A percentile compares a stretch with the other conserved stretches of the same genome.
These are phyloP conservation scores for Angomonas ambiguus DNA, from an alignment of 208 protist genomes.

Conservation along the genomic window DNA sequence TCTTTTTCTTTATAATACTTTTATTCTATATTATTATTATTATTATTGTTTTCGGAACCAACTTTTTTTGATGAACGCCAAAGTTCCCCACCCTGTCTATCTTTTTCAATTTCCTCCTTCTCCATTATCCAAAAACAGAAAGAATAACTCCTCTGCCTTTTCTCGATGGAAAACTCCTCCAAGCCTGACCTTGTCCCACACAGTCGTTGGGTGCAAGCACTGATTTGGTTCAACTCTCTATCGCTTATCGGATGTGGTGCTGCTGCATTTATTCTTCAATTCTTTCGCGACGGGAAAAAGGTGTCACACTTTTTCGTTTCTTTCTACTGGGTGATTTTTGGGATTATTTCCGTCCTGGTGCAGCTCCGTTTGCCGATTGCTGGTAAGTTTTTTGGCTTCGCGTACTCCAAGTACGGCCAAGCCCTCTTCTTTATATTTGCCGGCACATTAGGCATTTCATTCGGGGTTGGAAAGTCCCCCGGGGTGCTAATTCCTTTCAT, in stretches of 20 bases:
- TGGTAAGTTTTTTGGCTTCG: constrained; percentile 27
- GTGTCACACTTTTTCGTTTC: constrained; percentile 19
- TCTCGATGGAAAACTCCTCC: not conserved
- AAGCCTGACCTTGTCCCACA: constrained; percentile 16
- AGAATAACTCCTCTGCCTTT: not conserved
- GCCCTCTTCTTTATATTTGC: constrained; percentile 44
- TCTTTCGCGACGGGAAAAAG: constrained; percentile 15
- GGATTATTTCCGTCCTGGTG: constrained; percentile 21
- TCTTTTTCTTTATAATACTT: constrained; percentile 3
- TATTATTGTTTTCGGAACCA: constrained; percentile 11
- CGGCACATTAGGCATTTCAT: constrained; percentile 45
- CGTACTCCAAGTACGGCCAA: constrained; percentile 27
- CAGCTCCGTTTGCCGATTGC: constrained; percentile 28
- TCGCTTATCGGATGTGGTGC: constrained; percentile 31
- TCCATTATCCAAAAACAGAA: no score
- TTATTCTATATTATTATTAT: not conserved
- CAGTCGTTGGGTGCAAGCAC: constrained; percentile 14
- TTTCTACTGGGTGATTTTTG: constrained; percentile 41
- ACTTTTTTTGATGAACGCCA: no score
- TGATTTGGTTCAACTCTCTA: constrained; percentile 30
- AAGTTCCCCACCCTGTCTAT: constrained; percentile 10
- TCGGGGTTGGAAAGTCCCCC: constrained; percentile 24
- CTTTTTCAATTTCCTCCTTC: not conserved
- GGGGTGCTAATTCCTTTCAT: constrained; percentile 37
- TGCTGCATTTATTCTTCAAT: constrained; percentile 27